phyloP scores from a whole-genome alignment of 2,329 filamentous ascomycete species.

The Penicillium sp. region DNA sequence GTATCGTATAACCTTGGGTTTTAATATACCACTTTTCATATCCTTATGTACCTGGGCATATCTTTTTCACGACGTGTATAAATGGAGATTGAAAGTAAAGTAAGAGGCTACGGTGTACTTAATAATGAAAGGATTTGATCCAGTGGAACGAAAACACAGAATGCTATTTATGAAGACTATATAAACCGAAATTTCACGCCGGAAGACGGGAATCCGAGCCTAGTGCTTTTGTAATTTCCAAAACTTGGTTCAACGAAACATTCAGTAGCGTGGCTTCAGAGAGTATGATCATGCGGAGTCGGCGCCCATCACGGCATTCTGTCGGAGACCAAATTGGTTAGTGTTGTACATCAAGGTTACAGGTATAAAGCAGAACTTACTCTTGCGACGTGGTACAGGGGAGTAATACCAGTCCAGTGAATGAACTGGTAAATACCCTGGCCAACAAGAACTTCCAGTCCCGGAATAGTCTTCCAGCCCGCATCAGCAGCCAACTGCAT shows the following conservation, averaged over 20 bases:
- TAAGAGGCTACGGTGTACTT: neutral
- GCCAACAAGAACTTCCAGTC: conserved; percentile 82
- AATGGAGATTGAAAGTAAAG: neutral
- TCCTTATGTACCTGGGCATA: neutral
- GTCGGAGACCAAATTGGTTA: neutral
- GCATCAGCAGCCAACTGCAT: conserved; percentile 78
- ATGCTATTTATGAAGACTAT: conserved; percentile 7
- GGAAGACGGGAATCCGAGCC: neutral
- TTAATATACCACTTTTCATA: no score
- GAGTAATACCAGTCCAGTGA: conserved; percentile 24
- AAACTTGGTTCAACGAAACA: neutral
- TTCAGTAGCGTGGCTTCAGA: neutral
- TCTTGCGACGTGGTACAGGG: conserved; percentile 63
- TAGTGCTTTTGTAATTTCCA: conserved; percentile 1
- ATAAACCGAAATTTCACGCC: conserved; percentile 2
- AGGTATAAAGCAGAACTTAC: conserved; percentile 38
- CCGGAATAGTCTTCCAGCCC: conserved; percentile 80
- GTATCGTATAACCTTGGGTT: no score
- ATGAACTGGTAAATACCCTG: conserved; percentile 68
- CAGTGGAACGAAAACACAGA: neutral
- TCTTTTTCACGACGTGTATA: neutral
- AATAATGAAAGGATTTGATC: neutral
- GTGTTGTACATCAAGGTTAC: neutral
- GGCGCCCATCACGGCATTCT: conserved; percentile 31
- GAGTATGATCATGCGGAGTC: conserved; percentile 9